phyloP scores from a whole-genome alignment of 176 grass and related monocot genomes.

The Cocos nucifera region DNA sequence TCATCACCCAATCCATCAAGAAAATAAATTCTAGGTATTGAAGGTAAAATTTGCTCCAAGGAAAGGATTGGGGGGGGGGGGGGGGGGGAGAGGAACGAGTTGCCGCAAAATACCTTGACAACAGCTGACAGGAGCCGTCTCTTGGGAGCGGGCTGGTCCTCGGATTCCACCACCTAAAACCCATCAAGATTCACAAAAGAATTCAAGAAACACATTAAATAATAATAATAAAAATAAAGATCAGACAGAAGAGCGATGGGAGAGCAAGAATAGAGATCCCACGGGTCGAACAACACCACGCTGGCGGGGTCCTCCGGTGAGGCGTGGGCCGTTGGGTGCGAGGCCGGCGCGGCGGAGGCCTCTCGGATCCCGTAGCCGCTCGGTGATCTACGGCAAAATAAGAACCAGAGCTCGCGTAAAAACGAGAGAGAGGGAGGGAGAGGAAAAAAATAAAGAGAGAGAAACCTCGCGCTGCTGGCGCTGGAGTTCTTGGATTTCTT shows the following conservation, averaged over 20 bases:
- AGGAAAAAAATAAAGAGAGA: background rate
- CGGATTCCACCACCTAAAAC: constrained; percentile 42
- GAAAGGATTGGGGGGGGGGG: background rate
- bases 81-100: background rate
- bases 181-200: background rate
- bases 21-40: background rate
- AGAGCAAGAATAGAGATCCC: background rate
- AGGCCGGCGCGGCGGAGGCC: constrained; percentile 50
- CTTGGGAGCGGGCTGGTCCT: constrained; percentile 55
- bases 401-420: constrained; percentile 21
- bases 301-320: constrained; percentile 15
- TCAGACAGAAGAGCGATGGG: background rate
- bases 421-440: background rate
- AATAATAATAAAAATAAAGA: background rate
- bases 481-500: constrained; percentile 92
- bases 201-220: background rate
- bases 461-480: constrained; percentile 87
- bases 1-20: background rate
- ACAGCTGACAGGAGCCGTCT: constrained; percentile 68
- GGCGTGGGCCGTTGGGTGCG: constrained; percentile 23
- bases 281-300: constrained; percentile 66
- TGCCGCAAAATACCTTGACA: constrained; percentile 45
- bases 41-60: background rate
- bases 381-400: constrained; percentile 57
- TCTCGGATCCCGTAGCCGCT: constrained; percentile 78